These are phyloP conservation scores for Leccinum subgranulosum DNA, from an alignment of 768 basidiomycete species.

Conservation along the genomic window DNA sequence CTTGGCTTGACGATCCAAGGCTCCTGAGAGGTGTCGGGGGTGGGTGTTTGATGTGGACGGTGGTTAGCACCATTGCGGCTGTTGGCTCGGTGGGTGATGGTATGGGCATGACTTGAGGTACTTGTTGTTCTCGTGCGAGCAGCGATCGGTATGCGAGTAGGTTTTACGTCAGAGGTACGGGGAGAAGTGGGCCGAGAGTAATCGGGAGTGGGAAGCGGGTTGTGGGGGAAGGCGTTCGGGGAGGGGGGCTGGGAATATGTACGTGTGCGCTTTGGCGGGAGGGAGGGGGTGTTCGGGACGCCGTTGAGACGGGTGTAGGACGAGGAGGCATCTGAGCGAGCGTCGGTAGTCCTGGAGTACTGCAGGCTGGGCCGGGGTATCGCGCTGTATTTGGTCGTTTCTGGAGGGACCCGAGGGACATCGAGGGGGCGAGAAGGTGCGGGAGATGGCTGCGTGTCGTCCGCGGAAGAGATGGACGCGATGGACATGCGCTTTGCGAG, in stretches of 20 bases:
- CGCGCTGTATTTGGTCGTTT: constrained; percentile 38
- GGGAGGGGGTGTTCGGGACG: constrained; percentile 29
- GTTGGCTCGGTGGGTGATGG: constrained; percentile 35
- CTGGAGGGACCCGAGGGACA: constrained; percentile 17
- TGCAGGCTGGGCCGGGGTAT: constrained; percentile 48
- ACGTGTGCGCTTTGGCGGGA: constrained; percentile 49
- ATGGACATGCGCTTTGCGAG: constrained; percentile 75
- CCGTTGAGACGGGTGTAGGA: constrained; percentile 26
- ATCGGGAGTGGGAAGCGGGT: constrained; percentile 33
- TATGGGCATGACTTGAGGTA: constrained; percentile 37
- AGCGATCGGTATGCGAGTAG: constrained; percentile 48
- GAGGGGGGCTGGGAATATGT: constrained; percentile 58
- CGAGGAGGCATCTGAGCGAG: constrained; percentile 22
- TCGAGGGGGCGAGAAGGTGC: constrained; percentile 20
- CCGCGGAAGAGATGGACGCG: constrained; percentile 58
- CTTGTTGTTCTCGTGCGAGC: constrained; percentile 42
- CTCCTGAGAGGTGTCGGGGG: constrained; percentile 31
- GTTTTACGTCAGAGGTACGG: constrained; percentile 38
- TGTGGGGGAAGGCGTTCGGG: constrained; percentile 30
- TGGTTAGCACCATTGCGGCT: constrained; percentile 31
- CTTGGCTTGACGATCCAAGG: constrained; percentile 29
- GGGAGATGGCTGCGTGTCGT: constrained; percentile 36
- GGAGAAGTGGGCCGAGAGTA: constrained; percentile 43
- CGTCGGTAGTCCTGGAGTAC: constrained; percentile 31
- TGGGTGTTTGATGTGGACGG: constrained; percentile 22